Conservation (phyloP, 306 rosid genomes). For the Vigna angularis region DNA sequence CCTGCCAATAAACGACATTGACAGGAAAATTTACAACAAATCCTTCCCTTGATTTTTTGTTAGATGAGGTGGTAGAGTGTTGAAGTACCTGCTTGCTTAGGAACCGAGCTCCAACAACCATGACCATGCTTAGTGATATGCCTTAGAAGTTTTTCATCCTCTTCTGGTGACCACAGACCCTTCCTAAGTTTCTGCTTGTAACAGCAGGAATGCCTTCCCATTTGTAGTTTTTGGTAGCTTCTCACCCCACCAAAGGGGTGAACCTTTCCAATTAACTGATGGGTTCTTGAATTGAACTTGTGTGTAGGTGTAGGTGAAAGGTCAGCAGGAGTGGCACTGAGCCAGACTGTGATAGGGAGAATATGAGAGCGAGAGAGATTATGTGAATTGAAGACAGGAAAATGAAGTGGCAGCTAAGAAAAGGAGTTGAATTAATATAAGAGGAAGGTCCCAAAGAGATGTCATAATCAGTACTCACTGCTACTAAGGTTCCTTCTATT, state of each 20-base stretch:
- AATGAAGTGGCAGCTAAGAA: slow-evolving; percentile 66
- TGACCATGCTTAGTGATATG: slow-evolving; percentile 63
- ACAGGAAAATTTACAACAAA: background rate
- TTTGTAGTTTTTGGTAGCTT: slow-evolving; percentile 30
- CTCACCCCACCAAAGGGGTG: slow-evolving; percentile 34
- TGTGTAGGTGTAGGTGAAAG: slow-evolving; percentile 43
- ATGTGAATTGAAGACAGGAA: slow-evolving; percentile 47
- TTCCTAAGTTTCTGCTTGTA: slow-evolving; percentile 71
- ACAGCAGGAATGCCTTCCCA: slow-evolving; percentile 77
- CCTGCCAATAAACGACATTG: slow-evolving; percentile 49
- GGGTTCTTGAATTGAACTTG: slow-evolving; percentile 34
- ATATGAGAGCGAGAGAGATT: slow-evolving; percentile 48
- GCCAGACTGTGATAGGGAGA: slow-evolving; percentile 44
- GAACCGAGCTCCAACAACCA: slow-evolving; percentile 76
- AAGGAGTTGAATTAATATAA: slow-evolving; percentile 58
- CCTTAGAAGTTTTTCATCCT: slow-evolving; percentile 65
- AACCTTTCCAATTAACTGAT: slow-evolving; percentile 38
- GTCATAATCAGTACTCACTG: slow-evolving; percentile 49
- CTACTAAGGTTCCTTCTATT: slow-evolving; percentile 28
- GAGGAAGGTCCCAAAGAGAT: slow-evolving; percentile 52
- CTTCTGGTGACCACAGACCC: slow-evolving; percentile 73
- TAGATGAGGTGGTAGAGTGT: slow-evolving; percentile 1
- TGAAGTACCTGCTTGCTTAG: slow-evolving; percentile 66
- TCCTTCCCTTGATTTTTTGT: background rate
- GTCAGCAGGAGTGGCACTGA: slow-evolving; percentile 49